A percentile compares a stretch with the other conserved stretches of the same genome.
phyloP scores from a whole-genome alignment of 2,329 filamentous ascomycete genomes.

The Cladosporium phlei region DNA sequence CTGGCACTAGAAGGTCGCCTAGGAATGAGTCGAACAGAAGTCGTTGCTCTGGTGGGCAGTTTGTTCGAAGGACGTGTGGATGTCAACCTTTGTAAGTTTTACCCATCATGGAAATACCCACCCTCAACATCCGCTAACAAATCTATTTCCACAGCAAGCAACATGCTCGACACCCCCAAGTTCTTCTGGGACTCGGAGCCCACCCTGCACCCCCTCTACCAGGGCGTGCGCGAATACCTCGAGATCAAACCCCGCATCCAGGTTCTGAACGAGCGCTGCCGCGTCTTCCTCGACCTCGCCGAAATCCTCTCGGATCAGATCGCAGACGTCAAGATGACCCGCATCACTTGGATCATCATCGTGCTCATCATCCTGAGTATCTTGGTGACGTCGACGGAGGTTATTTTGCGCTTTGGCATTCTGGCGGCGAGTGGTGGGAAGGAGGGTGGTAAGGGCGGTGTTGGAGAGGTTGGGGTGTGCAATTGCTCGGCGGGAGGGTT shows the following conservation, averaged over 20 bases:
- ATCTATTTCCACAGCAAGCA: conserved; percentile 64
- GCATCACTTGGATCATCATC: conserved; percentile 97
- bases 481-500: conserved; percentile 8
- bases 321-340: conserved; percentile 90
- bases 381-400: conserved; percentile 83
- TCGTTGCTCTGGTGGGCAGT: conserved; percentile 83
- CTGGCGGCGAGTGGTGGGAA: conserved; percentile 37
- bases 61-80: conserved; percentile 93
- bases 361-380: conserved; percentile 88
- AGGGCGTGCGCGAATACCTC: conserved; percentile 90
- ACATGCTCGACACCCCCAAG: conserved; percentile 91
- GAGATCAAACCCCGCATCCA: conserved; percentile 95
- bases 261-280: conserved; percentile 93
- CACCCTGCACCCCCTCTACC: conserved; percentile 88
- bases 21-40: conserved; percentile 85
- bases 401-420: conserved; percentile 78
- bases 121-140: neutral
- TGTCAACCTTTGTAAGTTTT: conserved; percentile 82
- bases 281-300: conserved; percentile 91
- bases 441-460: neutral
- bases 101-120: neutral
- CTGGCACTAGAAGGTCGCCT: conserved; percentile 84
- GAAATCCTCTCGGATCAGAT: conserved; percentile 92
- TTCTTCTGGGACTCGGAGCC: conserved; percentile 99
- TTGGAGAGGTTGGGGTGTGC: neutral